Percentiles rank a stretch among this genome's conserved stretches.
Evolutionary conservation across 2,329 filamentous ascomycete species (phyloP).

Genomic region (Sclerotinia spermophila): DNA sequence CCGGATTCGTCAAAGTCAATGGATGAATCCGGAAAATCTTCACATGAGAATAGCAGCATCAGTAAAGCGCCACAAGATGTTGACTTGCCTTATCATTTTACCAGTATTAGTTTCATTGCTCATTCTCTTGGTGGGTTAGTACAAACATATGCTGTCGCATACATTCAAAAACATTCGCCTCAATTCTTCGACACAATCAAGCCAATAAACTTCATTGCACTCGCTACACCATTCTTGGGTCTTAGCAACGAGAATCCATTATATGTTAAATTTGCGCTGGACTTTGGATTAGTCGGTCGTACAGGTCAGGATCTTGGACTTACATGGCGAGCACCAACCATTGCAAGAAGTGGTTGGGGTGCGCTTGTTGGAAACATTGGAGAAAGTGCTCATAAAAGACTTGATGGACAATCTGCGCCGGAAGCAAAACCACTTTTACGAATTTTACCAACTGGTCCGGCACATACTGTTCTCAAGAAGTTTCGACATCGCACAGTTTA

Average conservation of each 20-base stretch:
- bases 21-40: slow-evolving; percentile 46
- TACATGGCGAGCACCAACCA: slow-evolving; percentile 86
- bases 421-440: slow-evolving; percentile 85
- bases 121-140: slow-evolving; percentile 88
- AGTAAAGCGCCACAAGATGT: slow-evolving; percentile 43
- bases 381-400: slow-evolving; percentile 58
- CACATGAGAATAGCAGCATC: slow-evolving; percentile 60
- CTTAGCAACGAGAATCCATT: slow-evolving; percentile 96
- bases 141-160: slow-evolving; percentile 92
- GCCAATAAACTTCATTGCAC: slow-evolving; percentile 84
- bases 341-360: slow-evolving; percentile 82
- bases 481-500: slow-evolving; percentile 91
- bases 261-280: slow-evolving; percentile 94
- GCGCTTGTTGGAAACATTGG: slow-evolving; percentile 80
- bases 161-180: slow-evolving; percentile 94
- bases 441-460: slow-evolving; percentile 86
- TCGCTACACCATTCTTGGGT: slow-evolving; percentile 85
- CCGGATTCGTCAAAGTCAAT: slow-evolving; percentile 38
- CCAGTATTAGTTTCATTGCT: slow-evolving; percentile 90
- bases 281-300: slow-evolving; percentile 93
- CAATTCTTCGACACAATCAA: slow-evolving; percentile 82
- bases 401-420: slow-evolving; percentile 61
- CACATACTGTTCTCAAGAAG: slow-evolving; percentile 79
- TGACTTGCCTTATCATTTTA: slow-evolving; percentile 71
- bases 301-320: slow-evolving; percentile 93